Base-by-base conservation (phyloP, 352 stramenopile species). In the Pythium rhizo-oryzae region DNA sequence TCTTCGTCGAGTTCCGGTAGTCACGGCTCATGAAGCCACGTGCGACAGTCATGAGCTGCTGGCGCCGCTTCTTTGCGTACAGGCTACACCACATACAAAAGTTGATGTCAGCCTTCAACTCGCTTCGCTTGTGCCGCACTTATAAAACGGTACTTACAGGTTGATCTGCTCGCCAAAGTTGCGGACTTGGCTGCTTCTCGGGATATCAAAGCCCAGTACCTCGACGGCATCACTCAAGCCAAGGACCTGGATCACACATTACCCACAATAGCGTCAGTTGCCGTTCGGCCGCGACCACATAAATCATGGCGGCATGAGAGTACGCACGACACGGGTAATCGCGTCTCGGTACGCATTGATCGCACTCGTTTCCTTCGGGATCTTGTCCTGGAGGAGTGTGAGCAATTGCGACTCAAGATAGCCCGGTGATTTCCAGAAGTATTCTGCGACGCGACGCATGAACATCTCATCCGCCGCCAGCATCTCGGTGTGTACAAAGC, bases 401-500 rank as follows among this genome's bases (percentile, higher is more conserved):
- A 88, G 79, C 39, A 93, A 68, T 52, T 90, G 79, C 8, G 79
- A 77, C 58, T 93, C 85, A 9, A 93, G 68, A 62, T 90, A 89
- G 8, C 83, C 83, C 24, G 85, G 85, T 44, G 85, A 83, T 49
- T 87, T 93, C 83, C 85, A 93, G 46, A 93, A 64, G 7, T 87
- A 71, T 15, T 81, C 81, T 21, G 74, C 72, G 25, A 89, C 72
- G 39, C 69, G 74, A 18, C 74, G 64, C 81, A 91, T 91, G 23
- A 91, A 65, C 56, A 82, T 72, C 0, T 65, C 43, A 33, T 78
- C 77, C 8, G 74, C 51, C 4, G 46, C 62, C 61, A 93, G 79
- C 37, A 93, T 55, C 43, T 90, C 80, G 1, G 70, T 24, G 53
- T 90, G 69, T 25, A 91, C 50, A 25, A 91, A 93, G 25, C 74